Evolutionary conservation across 2,329 filamentous ascomycete species (phyloP).

Genomic region (Mycogone perniciosa): DNA sequence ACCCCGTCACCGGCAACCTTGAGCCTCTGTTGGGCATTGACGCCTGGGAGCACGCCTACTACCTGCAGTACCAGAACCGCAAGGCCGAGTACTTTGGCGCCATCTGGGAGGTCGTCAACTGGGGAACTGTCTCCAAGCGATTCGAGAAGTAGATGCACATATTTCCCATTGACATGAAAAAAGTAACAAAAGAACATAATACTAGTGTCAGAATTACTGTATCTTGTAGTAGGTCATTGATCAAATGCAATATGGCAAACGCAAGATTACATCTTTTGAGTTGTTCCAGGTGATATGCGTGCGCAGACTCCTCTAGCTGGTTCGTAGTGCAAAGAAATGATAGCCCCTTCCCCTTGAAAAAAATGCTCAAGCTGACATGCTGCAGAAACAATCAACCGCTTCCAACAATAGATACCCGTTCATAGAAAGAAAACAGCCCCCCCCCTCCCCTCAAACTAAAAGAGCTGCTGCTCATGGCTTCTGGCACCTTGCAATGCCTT

Average conservation of each 20-base stretch:
- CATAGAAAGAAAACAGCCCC: not conserved
- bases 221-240: not conserved
- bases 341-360: no score
- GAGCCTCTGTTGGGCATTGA: conserved; percentile 82
- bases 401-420: not conserved
- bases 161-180: not conserved
- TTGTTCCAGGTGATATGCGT: no score
- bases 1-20: conserved; percentile 78
- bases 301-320: no score
- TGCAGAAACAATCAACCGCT: no score
- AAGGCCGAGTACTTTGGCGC: conserved; percentile 94
- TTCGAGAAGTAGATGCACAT: conserved; percentile 45
- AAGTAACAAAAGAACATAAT: conserved; percentile 3
- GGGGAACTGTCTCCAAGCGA: conserved; percentile 79
- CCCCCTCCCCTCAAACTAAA: not conserved
- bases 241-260: not conserved
- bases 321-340: no score
- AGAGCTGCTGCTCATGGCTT: conserved; percentile 11
- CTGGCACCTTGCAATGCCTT: conserved; percentile 25
- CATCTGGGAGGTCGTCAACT: conserved; percentile 94
- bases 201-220: conserved; percentile 5
- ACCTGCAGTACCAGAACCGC: conserved; percentile 93
- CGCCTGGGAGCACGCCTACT: conserved; percentile 95
- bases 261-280: no score
- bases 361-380: no score